These are phyloP conservation scores for Cladosporium colombiae DNA, from an alignment of 2,329 filamentous ascomycete genomes.

Conservation along the genomic window DNA sequence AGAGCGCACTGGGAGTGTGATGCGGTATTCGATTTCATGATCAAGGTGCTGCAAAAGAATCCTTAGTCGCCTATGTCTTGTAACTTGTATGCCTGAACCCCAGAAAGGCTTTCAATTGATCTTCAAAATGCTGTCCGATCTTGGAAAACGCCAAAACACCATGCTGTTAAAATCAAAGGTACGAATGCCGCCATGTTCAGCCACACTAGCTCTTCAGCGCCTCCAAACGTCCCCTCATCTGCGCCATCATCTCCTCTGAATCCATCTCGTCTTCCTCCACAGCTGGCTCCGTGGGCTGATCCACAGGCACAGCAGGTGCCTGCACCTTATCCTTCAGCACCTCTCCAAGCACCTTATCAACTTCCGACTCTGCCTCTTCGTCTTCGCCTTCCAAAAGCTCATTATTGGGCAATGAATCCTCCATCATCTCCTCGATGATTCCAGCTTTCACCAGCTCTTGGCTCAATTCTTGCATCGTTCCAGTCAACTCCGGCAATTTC, in stretches of 20 bases:
- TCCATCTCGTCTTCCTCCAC: slow-evolving; percentile 72
- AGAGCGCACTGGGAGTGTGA: slow-evolving; percentile 5
- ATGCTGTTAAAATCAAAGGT: slow-evolving; percentile 5
- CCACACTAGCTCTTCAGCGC: slow-evolving; percentile 75
- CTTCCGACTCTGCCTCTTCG: slow-evolving; percentile 77
- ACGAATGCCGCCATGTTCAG: background rate
- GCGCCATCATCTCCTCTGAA: slow-evolving; percentile 84
- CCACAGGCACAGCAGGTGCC: slow-evolving; percentile 55
- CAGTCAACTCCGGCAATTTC: slow-evolving; percentile 78
- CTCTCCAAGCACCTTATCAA: slow-evolving; percentile 90
- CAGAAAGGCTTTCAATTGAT: background rate
- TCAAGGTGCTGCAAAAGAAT: background rate
- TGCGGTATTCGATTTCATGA: too few species aligned
- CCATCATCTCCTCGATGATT: slow-evolving; percentile 97
- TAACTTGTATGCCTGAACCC: slow-evolving; percentile 10
- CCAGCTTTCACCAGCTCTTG: slow-evolving; percentile 90
- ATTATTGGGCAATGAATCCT: slow-evolving; percentile 75
- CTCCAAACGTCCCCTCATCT: slow-evolving; percentile 90
- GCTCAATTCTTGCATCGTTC: slow-evolving; percentile 85
- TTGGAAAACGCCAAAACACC: slow-evolving; percentile 11
- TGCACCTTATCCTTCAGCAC: slow-evolving; percentile 80
- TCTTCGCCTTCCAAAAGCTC: slow-evolving; percentile 70
- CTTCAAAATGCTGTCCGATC: background rate
- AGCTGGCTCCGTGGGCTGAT: slow-evolving; percentile 53
- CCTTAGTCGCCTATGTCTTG: slow-evolving; percentile 5